Conservation (phyloP, 208 protist species). For the Crithidia thermophila region DNA sequence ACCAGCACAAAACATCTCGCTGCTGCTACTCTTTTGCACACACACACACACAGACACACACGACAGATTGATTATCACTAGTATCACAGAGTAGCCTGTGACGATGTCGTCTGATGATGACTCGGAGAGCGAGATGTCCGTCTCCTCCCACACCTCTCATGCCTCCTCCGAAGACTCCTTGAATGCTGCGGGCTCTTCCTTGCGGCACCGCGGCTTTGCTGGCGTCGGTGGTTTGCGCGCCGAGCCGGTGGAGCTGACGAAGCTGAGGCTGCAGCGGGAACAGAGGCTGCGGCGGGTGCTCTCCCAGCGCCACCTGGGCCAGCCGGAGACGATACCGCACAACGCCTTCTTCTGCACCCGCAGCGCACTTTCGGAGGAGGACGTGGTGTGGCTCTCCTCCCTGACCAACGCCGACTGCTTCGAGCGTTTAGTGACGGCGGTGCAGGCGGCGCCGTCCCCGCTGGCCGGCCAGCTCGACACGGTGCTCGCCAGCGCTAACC, state of each 20-base stretch:
- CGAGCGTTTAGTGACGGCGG: constrained; percentile 25
- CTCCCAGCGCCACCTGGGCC: constrained; percentile 65
- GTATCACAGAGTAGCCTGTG: too few relatives aligned
- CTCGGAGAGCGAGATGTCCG: neutral
- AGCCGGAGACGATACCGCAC: constrained; percentile 21
- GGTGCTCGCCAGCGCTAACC: constrained; percentile 17
- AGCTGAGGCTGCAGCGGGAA: constrained; percentile 52
- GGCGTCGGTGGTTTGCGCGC: neutral
- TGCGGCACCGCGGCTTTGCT: neutral
- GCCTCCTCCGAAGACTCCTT: neutral
- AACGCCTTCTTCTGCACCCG: constrained; percentile 38
- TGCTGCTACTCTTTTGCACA: too few relatives aligned
- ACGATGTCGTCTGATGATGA: neutral
- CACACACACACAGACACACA: too few relatives aligned
- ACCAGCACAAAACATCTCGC: too few relatives aligned
- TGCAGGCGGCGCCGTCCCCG: neutral
- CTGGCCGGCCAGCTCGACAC: constrained; percentile 28
- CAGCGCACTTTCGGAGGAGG: constrained; percentile 36
- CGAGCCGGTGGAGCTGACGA: constrained; percentile 23
- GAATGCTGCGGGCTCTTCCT: neutral
- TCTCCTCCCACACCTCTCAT: neutral
- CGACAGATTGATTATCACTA: too few relatives aligned
- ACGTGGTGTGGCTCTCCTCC: constrained; percentile 49
- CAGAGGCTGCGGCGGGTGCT: constrained; percentile 61
- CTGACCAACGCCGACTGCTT: constrained; percentile 66